Evolutionary conservation across 331 rosid genomes (phyloP).

Genomic region (Arachis monticola): DNA sequence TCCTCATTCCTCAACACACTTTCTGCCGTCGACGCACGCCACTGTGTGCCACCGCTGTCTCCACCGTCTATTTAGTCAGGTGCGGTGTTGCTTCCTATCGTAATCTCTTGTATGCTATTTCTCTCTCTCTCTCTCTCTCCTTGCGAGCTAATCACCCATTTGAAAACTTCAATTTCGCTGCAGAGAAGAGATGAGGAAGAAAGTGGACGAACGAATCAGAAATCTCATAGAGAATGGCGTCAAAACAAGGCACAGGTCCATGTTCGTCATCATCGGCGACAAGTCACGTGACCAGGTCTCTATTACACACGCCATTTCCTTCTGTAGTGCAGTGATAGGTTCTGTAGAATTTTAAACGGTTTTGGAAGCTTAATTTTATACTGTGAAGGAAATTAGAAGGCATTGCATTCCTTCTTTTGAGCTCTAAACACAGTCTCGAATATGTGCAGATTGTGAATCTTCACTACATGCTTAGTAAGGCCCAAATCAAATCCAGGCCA

Average conservation of each 20-base stretch:
- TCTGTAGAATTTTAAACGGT: background rate
- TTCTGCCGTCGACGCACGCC: background rate
- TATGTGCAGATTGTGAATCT: constrained; percentile 80
- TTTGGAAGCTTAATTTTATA: constrained; percentile 6
- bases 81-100: background rate
- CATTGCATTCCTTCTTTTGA: constrained; percentile 1
- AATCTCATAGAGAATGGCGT: constrained; percentile 94
- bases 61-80: constrained; percentile 21
- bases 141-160: background rate
- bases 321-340: constrained; percentile 3
- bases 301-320: background rate
- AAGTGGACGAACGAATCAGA: constrained; percentile 91
- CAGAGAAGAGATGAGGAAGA: constrained; percentile 77
- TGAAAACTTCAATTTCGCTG: background rate
- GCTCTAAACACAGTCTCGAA: constrained; percentile 24
- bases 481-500: constrained; percentile 75
- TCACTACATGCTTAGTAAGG: constrained; percentile 86
- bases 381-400: background rate
- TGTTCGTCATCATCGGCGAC: constrained; percentile 91
- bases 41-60: background rate
- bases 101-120: background rate
- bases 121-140: background rate
- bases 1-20: background rate
- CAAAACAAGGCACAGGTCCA: constrained; percentile 76
- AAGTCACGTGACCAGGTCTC: constrained; percentile 90